These are phyloP conservation scores for Oenanthe sinensis DNA, from an alignment of 129 eudicot genomes.

Conservation along the genomic window DNA sequence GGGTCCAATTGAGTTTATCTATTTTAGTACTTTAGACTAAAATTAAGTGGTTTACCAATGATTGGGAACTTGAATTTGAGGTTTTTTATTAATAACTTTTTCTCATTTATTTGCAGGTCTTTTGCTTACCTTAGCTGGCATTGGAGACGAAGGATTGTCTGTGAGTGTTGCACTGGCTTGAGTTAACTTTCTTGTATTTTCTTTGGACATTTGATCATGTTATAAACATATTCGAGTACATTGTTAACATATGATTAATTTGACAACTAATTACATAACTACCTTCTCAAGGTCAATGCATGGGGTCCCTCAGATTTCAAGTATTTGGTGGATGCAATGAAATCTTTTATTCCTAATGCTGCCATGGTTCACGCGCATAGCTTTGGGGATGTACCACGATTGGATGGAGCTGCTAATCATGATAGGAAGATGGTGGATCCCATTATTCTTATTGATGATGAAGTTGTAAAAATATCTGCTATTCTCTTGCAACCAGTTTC, in stretches of 20 bases:
- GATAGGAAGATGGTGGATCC: constrained; percentile 31
- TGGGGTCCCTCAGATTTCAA: constrained; percentile 95
- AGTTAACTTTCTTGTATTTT: neutral
- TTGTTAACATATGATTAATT: constrained; percentile 3
- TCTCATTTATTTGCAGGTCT: constrained; percentile 45
- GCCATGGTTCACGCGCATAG: constrained; percentile 84
- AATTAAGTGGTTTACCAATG: neutral
- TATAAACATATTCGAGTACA: neutral
- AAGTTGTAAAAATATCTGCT: constrained; percentile 87
- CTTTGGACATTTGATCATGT: neutral
- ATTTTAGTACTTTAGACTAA: too few relatives aligned
- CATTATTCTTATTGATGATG: constrained; percentile 60
- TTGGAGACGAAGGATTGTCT: constrained; percentile 89
- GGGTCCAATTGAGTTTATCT: neutral
- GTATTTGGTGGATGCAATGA: constrained; percentile 76
- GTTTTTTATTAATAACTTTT: neutral
- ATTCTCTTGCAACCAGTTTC: constrained; percentile 46
- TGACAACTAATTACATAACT: neutral
- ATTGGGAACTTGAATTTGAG: neutral
- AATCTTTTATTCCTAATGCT: constrained; percentile 84
- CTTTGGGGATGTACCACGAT: constrained; percentile 49
- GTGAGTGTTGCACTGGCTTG: constrained; percentile 38
- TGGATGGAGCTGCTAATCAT: constrained; percentile 24
- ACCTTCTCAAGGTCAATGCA: constrained; percentile 54
- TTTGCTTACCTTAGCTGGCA: constrained; percentile 75